These are phyloP conservation scores for Carex littledalei DNA, from an alignment of 176 grass and related monocot genomes.

Conservation along the genomic window DNA sequence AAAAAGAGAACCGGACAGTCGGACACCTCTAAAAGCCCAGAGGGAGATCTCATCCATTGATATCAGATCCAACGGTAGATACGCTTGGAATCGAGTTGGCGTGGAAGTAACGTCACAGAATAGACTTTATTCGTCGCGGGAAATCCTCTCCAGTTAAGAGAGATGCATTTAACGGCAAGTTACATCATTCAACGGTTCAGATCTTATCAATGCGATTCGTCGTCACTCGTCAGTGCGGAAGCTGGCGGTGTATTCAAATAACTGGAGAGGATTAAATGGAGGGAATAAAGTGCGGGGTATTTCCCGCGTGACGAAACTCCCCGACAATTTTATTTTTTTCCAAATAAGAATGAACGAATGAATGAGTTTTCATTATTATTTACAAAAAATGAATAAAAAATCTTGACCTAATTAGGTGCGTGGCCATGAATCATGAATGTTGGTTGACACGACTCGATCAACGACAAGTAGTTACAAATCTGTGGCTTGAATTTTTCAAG, in stretches of 20 bases:
- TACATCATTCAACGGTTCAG: neutral
- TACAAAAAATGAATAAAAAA: neutral
- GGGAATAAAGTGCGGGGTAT: neutral
- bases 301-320: neutral
- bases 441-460: slow-evolving; percentile 16
- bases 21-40: neutral
- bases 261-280: neutral
- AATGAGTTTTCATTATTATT: neutral
- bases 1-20: neutral
- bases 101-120: slow-evolving; percentile 36
- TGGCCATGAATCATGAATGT: neutral
- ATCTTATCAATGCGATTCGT: neutral
- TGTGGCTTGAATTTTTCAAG: no score
- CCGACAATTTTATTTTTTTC: neutral
- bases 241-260: neutral
- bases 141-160: neutral
- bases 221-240: no score
- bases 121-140: neutral
- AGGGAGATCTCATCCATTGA: neutral
- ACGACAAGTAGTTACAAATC: neutral
- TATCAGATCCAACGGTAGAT: slow-evolving; percentile 4
- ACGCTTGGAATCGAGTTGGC: slow-evolving; percentile 29
- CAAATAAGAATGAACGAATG: neutral
- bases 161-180: neutral
- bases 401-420: neutral